A percentile compares a stretch with the other conserved stretches of the same genome.
These are phyloP conservation scores for Pisolithus thermaeus DNA, from an alignment of 1,284 basidiomycete genomes.

Conservation along the genomic window DNA sequence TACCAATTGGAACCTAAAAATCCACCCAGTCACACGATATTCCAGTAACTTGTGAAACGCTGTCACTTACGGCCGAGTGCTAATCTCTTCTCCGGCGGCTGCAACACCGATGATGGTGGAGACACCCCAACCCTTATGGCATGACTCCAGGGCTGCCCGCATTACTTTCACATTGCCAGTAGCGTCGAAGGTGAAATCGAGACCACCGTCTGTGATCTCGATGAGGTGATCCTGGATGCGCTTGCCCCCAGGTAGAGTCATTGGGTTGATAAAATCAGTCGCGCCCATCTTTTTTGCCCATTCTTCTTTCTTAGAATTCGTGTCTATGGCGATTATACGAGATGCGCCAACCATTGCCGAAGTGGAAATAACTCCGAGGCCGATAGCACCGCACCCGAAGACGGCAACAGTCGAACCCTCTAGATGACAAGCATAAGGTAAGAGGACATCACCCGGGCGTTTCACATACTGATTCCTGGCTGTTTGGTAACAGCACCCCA, in stretches of 20 bases:
- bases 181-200: slow-evolving; percentile 96
- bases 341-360: slow-evolving; percentile 74
- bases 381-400: slow-evolving; percentile 95
- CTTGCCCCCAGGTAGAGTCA: slow-evolving; percentile 68
- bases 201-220: slow-evolving; percentile 93
- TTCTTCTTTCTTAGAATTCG: slow-evolving; percentile 77
- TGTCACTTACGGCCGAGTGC: slow-evolving; percentile 80
- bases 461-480: slow-evolving; percentile 63
- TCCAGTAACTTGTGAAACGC: not conserved
- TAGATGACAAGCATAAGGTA: slow-evolving; percentile 25
- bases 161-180: slow-evolving; percentile 96
- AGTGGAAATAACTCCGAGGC: slow-evolving; percentile 88
- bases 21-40: not conserved
- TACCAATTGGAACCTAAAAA: slow-evolving; percentile 65
- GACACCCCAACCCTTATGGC: slow-evolving; percentile 99
- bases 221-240: slow-evolving; percentile 87
- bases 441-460: not conserved
- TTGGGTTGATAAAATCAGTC: slow-evolving; percentile 93
- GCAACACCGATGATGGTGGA: slow-evolving; percentile 94
- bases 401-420: slow-evolving; percentile 87
- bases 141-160: slow-evolving; percentile 92
- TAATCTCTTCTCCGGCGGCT: slow-evolving; percentile 96
- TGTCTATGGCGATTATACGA: slow-evolving; percentile 91
- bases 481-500: slow-evolving; percentile 86
- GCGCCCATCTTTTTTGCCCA: slow-evolving; percentile 96